Evolutionary conservation across 2,329 filamentous ascomycete species (phyloP), one percentile per base, ranked within the genome.

Genomic region (Drechslerella stenobrocha): DNA sequence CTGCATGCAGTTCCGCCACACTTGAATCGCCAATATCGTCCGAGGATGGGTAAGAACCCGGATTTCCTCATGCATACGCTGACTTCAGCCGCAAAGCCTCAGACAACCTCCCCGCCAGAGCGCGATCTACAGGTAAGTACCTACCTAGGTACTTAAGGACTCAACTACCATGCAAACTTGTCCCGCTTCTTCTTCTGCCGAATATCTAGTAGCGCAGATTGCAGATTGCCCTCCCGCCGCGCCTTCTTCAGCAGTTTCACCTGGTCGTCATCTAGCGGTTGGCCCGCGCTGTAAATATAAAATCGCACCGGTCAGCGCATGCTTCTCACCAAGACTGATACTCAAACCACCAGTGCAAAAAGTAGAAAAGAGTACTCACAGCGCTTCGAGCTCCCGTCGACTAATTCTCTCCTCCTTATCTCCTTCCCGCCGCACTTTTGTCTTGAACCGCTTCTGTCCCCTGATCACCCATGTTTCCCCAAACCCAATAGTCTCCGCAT

Each of bases 361-460:
- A 37, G 15, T 42, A 60, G 28, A 42, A 3, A 18, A 55, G 18
- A 50, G 23, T 26, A 70, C 71, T 63, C 52, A 72, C 71, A 72
- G 40, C 22, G 85, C 85, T 77, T 96, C 91, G 46, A 96, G 79
- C 77, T 96, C 90, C 73, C 87, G 87, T 69, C 88, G 82, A 74
- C 86, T 92, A 60, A 98, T 89, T 79, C 92, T 95, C 73, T 92
- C 86, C 72, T 83, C 82, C 79, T 88, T 93, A 70, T 91, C 95
- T 0, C 81, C 83, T 7, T 87, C 87, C 77, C 87, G 88, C 83
- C 72, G 71, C 26, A 69, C 73, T 45, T 55, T 71, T 40, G 70
- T 73, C 66, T 73, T 73, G 58, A 73, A 73, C 61, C 72, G 71
- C 51, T 47, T 65, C 70, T 74, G 72, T 9, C 72, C 55, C 30